Base-by-base conservation (phyloP, 768 basidiomycete genomes). In the Pleurotus tuoliensis region DNA sequence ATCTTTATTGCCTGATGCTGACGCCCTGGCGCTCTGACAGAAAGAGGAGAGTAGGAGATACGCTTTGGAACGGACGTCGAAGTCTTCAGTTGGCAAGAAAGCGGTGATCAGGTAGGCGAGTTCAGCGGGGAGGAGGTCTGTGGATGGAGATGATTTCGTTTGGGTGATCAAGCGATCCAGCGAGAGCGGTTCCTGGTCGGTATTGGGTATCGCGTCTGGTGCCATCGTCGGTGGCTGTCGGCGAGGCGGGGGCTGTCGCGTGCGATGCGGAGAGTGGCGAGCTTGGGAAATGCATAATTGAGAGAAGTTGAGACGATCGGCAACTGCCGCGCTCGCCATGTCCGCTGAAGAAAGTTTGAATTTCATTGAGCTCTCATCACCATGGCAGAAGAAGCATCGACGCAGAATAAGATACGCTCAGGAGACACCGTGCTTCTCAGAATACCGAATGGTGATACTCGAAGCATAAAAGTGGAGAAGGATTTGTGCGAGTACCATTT, bases 401-500 rank as follows among this genome's bases (percentile, higher is more conserved):
- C 25, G 30, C 49, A 45, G 20, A 22, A 16, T 30, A 51, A 40
- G 27, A 37, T 55, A 37, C 46, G 59, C 48, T 68, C 78, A 5
- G 89, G 90, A 7, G 81, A 94, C 67, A 84, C 83, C n/a, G 84
- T 98, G 40, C 76, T 98, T 20, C 68, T 97, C 43, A 79, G 79
- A 56, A 66, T 95, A 41, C 94, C 94, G 4, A 93, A 84, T 60
- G 89, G 89, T 51, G 88, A 90, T 57, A 76, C 91, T 48, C 87
- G 85, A 62, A 82, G 85, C 44, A 72, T 91, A 56, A 90, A 90
- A 69, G 71, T 91, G 37, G 85, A 90, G 58, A 76, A 79, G 66
- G 80, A 89, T 68, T 74, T 80, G 93, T 94, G 67, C 69, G 89
- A 71, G 8, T 51, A 27, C 51, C 22, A 50, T 53, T 16, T 38